Base-by-base conservation (phyloP, 257 asterid species). In the Eustoma russellianum region DNA sequence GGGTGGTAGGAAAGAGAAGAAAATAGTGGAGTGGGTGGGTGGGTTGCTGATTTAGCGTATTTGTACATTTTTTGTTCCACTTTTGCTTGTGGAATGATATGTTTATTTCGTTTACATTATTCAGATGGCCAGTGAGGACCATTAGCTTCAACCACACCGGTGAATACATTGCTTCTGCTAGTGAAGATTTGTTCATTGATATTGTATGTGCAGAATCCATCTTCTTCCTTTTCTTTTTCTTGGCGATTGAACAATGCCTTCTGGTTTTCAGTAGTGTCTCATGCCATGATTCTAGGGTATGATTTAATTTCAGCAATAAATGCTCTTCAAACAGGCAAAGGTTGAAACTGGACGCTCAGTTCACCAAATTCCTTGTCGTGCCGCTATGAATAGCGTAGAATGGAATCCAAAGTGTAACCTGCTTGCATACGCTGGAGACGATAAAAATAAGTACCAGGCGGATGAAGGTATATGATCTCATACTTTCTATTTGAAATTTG, bases 381-480 rank as follows among this genome's bases (percentile, higher is more conserved):
- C 94, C 47, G 95, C 95, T 68, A 92, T 92, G 99, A 92, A 92
- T 76, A 92, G 99, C 18, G 99, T 88, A 59, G 99, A 92, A 55
- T 85, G 99, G 99, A 85, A 92, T 71, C 99, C 99, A 15, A 88
- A 79, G 68, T 67, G 59, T 67, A 85, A 88, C 78, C 64, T 92
- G 53, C 97, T 92, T 53, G 99, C 99, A 40, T 88, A 85, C 70
- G 99, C 99, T 33, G 97, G 99, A 59, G 99, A 92, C 60, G 99
- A 92, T 66, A 88, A 88, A n/a, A 92, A 92, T 69, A 88, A 92
- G 60, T 88, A 92, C 72, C 90, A 74, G 67, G 74, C 92, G 5
- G 99, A 92, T 57, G 97, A 92, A 88, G 97, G 99, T 53, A 34
- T 3, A 9, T 10, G 30, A 4, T 34, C 9, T 46, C 53, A 47